Evolutionary conservation across 306 rosid species (phyloP).

Genomic region (Quercus rubra): DNA sequence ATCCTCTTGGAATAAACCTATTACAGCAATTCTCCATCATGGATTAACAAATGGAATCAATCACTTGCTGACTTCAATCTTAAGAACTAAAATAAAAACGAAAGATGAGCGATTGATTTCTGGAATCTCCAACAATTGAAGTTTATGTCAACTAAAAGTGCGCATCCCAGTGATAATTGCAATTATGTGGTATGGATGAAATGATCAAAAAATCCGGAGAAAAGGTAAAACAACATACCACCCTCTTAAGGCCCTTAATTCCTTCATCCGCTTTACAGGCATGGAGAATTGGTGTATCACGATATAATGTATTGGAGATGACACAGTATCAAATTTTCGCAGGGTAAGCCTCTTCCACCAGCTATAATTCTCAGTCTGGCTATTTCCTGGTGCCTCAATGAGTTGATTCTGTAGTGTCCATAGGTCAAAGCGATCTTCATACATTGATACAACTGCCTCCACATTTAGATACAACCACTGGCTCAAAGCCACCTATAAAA

Average conservation of each 20-base stretch:
- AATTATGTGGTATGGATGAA: background rate
- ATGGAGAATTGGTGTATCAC: slow-evolving; percentile 53
- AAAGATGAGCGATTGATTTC: background rate
- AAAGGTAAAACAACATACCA: slow-evolving; percentile 52
- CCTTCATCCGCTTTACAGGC: slow-evolving; percentile 80
- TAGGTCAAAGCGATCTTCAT: slow-evolving; percentile 88
- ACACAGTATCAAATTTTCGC: slow-evolving; percentile 33
- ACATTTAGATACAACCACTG: slow-evolving; percentile 86
- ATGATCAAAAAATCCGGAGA: background rate
- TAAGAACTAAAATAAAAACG: background rate
- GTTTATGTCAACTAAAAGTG: background rate
- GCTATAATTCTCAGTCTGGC: slow-evolving; percentile 41
- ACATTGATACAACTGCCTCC: slow-evolving; percentile 88
- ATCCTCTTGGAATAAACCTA: background rate
- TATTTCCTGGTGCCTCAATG: slow-evolving; percentile 40
- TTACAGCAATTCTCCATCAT: background rate
- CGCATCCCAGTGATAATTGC: background rate
- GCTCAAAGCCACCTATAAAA: slow-evolving; percentile 74
- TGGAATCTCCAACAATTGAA: background rate
- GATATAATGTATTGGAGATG: slow-evolving; percentile 34
- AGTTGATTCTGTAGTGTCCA: slow-evolving; percentile 60
- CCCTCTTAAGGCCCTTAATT: slow-evolving; percentile 78
- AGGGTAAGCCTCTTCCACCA: slow-evolving; percentile 74
- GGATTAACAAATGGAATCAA: background rate
- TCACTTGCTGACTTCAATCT: background rate